Conservation (phyloP, 768 basidiomycete genomes). For the Kwoniella pini region DNA sequence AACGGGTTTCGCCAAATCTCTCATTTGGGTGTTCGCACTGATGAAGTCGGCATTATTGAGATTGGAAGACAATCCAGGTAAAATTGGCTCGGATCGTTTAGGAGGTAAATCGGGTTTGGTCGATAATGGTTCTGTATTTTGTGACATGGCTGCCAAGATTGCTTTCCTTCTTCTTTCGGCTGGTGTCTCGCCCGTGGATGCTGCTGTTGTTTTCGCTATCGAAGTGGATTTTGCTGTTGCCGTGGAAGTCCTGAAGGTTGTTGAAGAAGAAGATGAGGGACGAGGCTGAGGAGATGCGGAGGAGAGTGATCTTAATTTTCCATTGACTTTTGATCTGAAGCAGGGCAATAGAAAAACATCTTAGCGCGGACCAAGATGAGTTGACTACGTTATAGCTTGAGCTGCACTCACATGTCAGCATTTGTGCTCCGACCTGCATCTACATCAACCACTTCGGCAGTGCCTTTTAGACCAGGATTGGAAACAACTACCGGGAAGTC, state of each 20-base stretch:
- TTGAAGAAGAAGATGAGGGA: slow-evolving; percentile 7
- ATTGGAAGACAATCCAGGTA: slow-evolving; percentile 13
- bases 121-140: slow-evolving; percentile 8
- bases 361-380: neutral
- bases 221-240: neutral
- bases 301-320: slow-evolving; percentile 11
- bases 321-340: slow-evolving; percentile 17
- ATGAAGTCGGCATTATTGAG: slow-evolving; percentile 2
- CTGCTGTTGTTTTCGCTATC: neutral
- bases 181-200: slow-evolving; percentile 23
- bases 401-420: slow-evolving; percentile 22
- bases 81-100: neutral
- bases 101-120: slow-evolving; percentile 5
- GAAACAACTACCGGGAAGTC: neutral
- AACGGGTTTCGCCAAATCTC: slow-evolving; percentile 7
- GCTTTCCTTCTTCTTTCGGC: slow-evolving; percentile 38
- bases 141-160: slow-evolving; percentile 35
- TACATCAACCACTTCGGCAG: slow-evolving; percentile 18
- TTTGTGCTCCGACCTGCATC: slow-evolving; percentile 29
- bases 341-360: neutral
- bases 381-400: too few species aligned
- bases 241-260: neutral
- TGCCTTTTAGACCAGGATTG: slow-evolving; percentile 2
- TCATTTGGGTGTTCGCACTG: slow-evolving; percentile 10
- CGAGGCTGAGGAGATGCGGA: slow-evolving; percentile 9